Evolutionary conservation across 768 basidiomycete genomes (phyloP).

Genomic region (Termitomyces sp.): DNA sequence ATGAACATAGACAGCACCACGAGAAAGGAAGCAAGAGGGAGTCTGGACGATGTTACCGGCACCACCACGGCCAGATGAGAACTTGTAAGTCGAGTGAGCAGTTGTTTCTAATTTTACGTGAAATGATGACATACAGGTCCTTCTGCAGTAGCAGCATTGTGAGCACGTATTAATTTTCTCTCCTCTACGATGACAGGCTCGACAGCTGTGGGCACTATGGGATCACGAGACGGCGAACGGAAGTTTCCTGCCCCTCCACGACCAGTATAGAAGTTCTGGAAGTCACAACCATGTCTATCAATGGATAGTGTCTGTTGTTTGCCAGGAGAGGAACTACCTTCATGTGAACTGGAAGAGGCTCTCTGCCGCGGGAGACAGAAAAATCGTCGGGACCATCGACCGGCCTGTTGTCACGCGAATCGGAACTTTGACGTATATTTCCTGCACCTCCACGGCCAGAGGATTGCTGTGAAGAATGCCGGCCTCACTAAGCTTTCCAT

Average conservation of each 20-base stretch:
- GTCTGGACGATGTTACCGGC: slow-evolving; percentile 48
- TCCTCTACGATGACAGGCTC: slow-evolving; percentile 29
- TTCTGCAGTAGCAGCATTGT: slow-evolving; percentile 23
- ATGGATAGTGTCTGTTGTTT: neutral
- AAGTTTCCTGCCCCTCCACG: slow-evolving; percentile 86
- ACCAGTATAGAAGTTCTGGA: slow-evolving; percentile 50
- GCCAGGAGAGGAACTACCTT: slow-evolving; percentile 22
- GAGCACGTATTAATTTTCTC: slow-evolving; percentile 29
- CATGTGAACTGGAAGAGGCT: slow-evolving; percentile 32
- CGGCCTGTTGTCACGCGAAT: slow-evolving; percentile 38
- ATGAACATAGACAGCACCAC: slow-evolving; percentile 29
- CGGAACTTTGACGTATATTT: slow-evolving; percentile 52
- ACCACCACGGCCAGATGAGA: slow-evolving; percentile 64
- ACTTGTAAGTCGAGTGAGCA: slow-evolving; percentile 19
- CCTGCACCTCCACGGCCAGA: slow-evolving; percentile 66
- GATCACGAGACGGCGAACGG: slow-evolving; percentile 66
- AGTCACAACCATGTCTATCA: neutral
- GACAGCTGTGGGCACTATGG: slow-evolving; percentile 14
- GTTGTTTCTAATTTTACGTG: neutral
- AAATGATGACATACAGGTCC: slow-evolving; percentile 26
- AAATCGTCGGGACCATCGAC: slow-evolving; percentile 48
- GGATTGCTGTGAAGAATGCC: slow-evolving; percentile 31
- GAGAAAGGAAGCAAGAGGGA: slow-evolving; percentile 42
- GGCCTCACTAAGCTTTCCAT: neutral
- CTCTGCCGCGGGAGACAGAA: slow-evolving; percentile 55